Evolutionary conservation across 2,329 filamentous ascomycete genomes (phyloP).

Genomic region (Penicillium sp.): DNA sequence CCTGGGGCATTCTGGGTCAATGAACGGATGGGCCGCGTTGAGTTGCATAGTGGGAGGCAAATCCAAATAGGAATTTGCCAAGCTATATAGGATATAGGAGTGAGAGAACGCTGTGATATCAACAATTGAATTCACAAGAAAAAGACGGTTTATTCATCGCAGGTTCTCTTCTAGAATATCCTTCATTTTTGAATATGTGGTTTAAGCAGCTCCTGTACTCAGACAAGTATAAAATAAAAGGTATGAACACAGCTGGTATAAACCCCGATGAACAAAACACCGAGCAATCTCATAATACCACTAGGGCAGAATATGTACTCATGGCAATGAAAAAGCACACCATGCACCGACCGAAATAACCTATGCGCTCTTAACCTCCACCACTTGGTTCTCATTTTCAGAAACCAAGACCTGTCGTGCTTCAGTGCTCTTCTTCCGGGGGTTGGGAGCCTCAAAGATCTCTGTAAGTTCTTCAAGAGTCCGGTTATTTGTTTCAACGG

Average conservation of each 20-base stretch:
- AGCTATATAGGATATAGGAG: too few relatives aligned
- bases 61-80: too few relatives aligned
- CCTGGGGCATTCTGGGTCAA: neutral
- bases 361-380: neutral
- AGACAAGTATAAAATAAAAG: neutral
- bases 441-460: slow-evolving; percentile 34
- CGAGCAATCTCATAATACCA: neutral
- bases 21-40: neutral
- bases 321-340: neutral
- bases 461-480: slow-evolving; percentile 29
- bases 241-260: neutral
- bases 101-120: too few relatives aligned
- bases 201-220: neutral
- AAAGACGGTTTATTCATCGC: too few relatives aligned
- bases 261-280: neutral
- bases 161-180: too few relatives aligned
- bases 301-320: neutral
- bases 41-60: neutral
- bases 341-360: neutral
- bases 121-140: too few relatives aligned
- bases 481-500: slow-evolving; percentile 28
- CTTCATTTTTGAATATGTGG: too few relatives aligned
- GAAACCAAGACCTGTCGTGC: slow-evolving; percentile 32
- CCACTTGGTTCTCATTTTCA: neutral
- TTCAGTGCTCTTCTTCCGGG: slow-evolving; percentile 26